Conservation (phyloP, 23 red algal genomes). For the Gracilaria domingensis region DNA sequence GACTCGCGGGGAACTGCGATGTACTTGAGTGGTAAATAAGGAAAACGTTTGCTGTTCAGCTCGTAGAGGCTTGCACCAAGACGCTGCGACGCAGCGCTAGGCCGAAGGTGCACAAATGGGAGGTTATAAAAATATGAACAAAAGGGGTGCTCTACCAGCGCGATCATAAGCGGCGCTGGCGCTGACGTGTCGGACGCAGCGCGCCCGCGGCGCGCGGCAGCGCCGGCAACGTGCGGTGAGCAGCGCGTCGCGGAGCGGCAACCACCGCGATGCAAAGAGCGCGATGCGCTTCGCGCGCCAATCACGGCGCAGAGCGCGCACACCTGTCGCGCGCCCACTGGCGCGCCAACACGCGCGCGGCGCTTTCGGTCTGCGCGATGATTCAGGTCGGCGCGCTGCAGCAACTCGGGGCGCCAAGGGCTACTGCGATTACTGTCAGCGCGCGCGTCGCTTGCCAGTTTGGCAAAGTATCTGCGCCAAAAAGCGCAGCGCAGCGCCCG, state of each 20-base stretch:
- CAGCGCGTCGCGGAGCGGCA: background rate
- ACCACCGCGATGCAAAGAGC: background rate
- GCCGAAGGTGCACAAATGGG: too few species aligned
- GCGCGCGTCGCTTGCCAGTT: too few species aligned
- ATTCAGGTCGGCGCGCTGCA: background rate
- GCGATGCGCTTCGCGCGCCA: background rate
- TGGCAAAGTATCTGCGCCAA: background rate
- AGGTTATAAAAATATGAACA: background rate
- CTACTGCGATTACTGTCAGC: conserved; percentile 2
- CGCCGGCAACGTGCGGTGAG: background rate
- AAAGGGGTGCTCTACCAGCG: background rate
- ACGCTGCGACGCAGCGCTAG: too few species aligned
- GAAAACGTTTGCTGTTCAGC: too few species aligned
- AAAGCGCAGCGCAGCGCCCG: background rate
- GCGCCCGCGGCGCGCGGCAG: background rate
- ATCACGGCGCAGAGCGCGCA: background rate
- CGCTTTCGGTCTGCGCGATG: background rate
- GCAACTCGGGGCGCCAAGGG: background rate
- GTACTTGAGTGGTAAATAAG: background rate
- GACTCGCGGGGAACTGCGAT: too few species aligned
- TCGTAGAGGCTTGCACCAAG: too few species aligned
- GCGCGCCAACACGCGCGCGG: too few species aligned
- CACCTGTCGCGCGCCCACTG: background rate
- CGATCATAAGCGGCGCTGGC: background rate
- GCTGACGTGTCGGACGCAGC: conserved; percentile 7